Evolutionary conservation across 352 stramenopile genomes (phyloP).

Genomic region (Phytophthora ramorum): DNA sequence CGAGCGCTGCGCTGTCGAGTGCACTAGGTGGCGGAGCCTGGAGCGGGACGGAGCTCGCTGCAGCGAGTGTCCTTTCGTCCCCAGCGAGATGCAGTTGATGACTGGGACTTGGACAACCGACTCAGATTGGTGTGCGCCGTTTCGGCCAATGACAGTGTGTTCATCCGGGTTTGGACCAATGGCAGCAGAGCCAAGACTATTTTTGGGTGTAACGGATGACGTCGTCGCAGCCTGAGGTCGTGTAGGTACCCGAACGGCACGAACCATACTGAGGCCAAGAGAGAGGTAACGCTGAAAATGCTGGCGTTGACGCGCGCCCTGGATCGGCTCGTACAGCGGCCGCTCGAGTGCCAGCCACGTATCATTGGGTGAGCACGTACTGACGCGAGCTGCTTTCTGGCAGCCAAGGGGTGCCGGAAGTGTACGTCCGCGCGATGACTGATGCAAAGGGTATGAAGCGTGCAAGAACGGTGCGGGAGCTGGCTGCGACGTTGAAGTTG

Average conservation of each 20-base stretch:
- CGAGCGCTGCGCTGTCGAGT: background rate
- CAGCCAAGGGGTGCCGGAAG: constrained; percentile 13
- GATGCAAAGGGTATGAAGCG: background rate
- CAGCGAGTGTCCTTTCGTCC: constrained; percentile 34
- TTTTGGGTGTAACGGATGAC: constrained; percentile 34
- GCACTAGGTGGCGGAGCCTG: constrained; percentile 3
- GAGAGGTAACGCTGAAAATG: background rate
- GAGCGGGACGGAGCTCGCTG: background rate
- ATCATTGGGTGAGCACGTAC: constrained; percentile 8
- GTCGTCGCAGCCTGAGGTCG: constrained; percentile 3
- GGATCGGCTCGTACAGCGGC: constrained; percentile 10
- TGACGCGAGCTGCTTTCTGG: constrained; percentile 23
- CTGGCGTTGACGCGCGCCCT: background rate
- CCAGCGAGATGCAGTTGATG: constrained; percentile 32
- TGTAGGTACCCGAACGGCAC: background rate
- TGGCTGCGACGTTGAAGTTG: constrained; percentile 22
- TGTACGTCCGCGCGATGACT: constrained; percentile 3
- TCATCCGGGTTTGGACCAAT: constrained; percentile 11
- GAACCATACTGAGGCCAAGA: constrained; percentile 2
- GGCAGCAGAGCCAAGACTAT: constrained; percentile 9
- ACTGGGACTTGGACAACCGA: constrained; percentile 33
- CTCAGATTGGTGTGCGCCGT: constrained; percentile 27
- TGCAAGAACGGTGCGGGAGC: too few species aligned
- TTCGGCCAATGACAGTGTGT: constrained; percentile 12
- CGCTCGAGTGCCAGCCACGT: background rate